Evolutionary conservation across 2,329 filamentous ascomycete genomes (phyloP).

Genomic region (Microdochium paspali): DNA sequence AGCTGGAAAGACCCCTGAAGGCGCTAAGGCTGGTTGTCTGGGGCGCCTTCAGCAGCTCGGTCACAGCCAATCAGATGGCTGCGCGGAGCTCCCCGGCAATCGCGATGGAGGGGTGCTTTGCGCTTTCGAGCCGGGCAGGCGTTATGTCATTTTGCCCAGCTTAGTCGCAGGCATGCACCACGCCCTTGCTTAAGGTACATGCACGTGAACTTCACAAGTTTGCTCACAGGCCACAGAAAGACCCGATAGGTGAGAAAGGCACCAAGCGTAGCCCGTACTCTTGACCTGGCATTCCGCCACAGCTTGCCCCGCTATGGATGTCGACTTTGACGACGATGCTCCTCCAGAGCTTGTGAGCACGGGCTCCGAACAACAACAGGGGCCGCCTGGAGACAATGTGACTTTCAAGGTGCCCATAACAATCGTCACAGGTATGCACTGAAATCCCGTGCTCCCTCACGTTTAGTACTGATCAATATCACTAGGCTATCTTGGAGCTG

Average conservation of each 20-base stretch:
- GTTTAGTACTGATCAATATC: slow-evolving; percentile 2
- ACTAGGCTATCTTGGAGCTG: slow-evolving; percentile 83
- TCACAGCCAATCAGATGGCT: not conserved
- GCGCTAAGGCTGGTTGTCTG: not conserved
- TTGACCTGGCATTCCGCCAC: not conserved
- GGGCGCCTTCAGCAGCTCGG: not conserved
- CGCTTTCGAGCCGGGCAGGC: not conserved
- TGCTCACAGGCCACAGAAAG: too few relatives aligned
- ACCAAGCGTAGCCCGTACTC: too few relatives aligned
- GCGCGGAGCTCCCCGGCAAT: not conserved
- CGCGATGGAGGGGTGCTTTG: too few relatives aligned
- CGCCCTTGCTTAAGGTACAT: not conserved
- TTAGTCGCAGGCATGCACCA: not conserved
- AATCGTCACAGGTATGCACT: slow-evolving; percentile 61
- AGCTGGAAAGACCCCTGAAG: not conserved
- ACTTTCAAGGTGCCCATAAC: slow-evolving; percentile 69
- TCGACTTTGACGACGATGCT: slow-evolving; percentile 47
- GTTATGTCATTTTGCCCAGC: slow-evolving; percentile 1
- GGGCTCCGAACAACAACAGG: slow-evolving; percentile 18
- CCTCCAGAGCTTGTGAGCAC: slow-evolving; percentile 54
- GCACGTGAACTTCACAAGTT: too few relatives aligned
- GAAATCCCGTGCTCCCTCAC: slow-evolving; percentile 1
- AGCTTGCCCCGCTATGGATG: slow-evolving; percentile 38
- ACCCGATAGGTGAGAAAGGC: too few relatives aligned
- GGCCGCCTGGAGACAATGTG: slow-evolving; percentile 36